Percentiles rank a stretch among this genome's conserved stretches.
Evolutionary conservation across 202 grass and related monocot species (phyloP).

Genomic region (Zizania palustris): DNA sequence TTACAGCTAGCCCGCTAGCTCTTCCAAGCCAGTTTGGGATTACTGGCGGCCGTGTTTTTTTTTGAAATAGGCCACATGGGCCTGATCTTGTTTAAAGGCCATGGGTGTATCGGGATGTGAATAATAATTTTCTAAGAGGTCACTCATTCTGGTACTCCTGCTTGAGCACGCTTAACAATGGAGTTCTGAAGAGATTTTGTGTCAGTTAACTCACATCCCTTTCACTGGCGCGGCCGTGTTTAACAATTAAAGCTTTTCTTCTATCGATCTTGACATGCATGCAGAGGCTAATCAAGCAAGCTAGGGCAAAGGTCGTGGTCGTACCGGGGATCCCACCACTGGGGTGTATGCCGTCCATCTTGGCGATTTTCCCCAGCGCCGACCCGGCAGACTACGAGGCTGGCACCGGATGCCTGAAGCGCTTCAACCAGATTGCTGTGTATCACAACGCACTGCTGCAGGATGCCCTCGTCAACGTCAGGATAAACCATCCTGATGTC

Average conservation of each 20-base stretch:
- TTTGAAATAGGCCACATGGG: no score
- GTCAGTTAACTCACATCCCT: no score
- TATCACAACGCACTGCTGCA: conserved; percentile 58
- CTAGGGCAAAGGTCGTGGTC: conserved; percentile 39
- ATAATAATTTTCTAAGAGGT: no score
- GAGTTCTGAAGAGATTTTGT: no score
- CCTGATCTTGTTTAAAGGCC: no score
- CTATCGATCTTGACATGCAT: not conserved
- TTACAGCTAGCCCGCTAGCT: no score
- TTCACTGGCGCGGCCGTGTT: not conserved
- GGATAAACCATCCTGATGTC: conserved; percentile 3
- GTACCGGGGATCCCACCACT: conserved; percentile 61
- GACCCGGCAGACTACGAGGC: conserved; percentile 50
- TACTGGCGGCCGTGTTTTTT: no score
- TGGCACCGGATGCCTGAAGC: conserved; percentile 52
- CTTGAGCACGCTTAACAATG: no score
- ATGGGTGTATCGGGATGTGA: no score
- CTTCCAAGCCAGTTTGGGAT: no score
- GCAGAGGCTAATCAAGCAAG: conserved; percentile 48
- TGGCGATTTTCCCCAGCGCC: conserved; percentile 37
- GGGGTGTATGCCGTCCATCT: conserved; percentile 51
- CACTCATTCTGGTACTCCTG: no score
- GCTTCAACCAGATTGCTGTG: conserved; percentile 47
- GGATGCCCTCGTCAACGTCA: conserved; percentile 11
- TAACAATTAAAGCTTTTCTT: not conserved